Percentiles rank a stretch among this genome's conserved stretches.
phyloP scores from a whole-genome alignment of 495 filamentous ascomycete genomes.

The Penicillium pulvis region DNA sequence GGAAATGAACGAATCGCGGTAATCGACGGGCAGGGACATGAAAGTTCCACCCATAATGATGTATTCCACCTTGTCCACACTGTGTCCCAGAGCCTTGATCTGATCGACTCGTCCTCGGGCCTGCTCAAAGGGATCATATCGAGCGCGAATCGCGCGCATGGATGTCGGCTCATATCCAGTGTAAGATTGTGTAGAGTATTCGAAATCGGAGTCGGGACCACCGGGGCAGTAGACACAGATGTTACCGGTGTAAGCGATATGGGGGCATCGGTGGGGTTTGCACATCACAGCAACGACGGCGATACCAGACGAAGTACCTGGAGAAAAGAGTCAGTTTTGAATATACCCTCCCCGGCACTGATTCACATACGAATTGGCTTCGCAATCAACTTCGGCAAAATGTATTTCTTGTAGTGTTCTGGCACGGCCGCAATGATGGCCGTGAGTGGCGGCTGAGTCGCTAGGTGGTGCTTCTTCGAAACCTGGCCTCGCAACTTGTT shows the following conservation, averaged over 20 bases:
- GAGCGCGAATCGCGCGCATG: constrained; percentile 95
- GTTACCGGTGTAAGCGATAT: constrained; percentile 97
- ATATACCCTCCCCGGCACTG: not conserved
- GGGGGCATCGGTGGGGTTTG: constrained; percentile 96
- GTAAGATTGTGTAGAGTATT: constrained; percentile 98
- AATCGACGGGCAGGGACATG: constrained; percentile 89
- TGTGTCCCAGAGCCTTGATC: constrained; percentile 91
- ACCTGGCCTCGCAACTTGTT: constrained; percentile 86
- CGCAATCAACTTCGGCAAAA: constrained; percentile 89
- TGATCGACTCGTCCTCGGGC: constrained; percentile 94
- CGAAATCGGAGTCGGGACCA: constrained; percentile 95
- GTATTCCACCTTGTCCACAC: constrained; percentile 98
- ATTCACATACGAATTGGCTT: constrained; percentile 81
- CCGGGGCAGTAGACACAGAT: constrained; percentile 99
- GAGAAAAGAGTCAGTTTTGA: constrained; percentile 17
- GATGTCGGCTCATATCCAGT: constrained; percentile 98
- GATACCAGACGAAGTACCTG: constrained; percentile 88
- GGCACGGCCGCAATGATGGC: constrained; percentile 97
- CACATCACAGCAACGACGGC: constrained; percentile 99
- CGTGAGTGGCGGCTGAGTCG: constrained; percentile 83
- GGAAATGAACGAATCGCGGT: constrained; percentile 89
- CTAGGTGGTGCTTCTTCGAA: constrained; percentile 86
- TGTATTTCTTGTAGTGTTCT: constrained; percentile 99
- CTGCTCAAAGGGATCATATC: constrained; percentile 98
- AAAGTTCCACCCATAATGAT: constrained; percentile 99